Percentiles rank a stretch among this genome's conserved stretches.
Conservation (phyloP, 2,329 filamentous ascomycete genomes). For the Pseudocercospora fuligena region DNA sequence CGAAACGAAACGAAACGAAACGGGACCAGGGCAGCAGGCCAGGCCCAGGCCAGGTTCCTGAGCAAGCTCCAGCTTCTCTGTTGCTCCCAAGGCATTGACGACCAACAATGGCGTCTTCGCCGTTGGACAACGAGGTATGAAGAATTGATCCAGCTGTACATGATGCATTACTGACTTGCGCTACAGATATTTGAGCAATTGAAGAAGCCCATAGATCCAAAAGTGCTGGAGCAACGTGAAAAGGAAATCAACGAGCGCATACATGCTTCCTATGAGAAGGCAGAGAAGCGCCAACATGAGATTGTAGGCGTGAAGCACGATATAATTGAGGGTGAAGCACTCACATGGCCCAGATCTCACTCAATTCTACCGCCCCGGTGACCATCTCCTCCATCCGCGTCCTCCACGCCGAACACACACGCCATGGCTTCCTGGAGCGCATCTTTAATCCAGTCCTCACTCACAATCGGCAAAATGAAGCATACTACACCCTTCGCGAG, state of each 20-base stretch:
- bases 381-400: constrained; percentile 85
- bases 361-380: constrained; percentile 85
- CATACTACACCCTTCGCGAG: constrained; percentile 76
- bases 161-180: neutral
- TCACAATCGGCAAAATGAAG: constrained; percentile 52
- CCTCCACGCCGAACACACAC: constrained; percentile 81
- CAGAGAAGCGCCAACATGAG: constrained; percentile 67
- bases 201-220: constrained; percentile 62
- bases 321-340: neutral
- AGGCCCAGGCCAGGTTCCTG: neutral
- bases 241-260: constrained; percentile 64
- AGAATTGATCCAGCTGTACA: neutral
- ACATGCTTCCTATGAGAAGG: constrained; percentile 63
- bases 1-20: neutral
- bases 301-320: constrained; percentile 53
- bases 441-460: constrained; percentile 79
- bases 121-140: constrained; percentile 10
- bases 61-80: neutral
- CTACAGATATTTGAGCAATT: constrained; percentile 64
- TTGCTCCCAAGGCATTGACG: neutral
- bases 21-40: neutral
- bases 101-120: constrained; percentile 5
- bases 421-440: constrained; percentile 79
- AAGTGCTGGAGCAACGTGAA: constrained; percentile 63
- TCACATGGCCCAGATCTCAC: constrained; percentile 62